Base-by-base conservation (phyloP, 164 flowering plant genomes). In the Vitis vinifera region DNA sequence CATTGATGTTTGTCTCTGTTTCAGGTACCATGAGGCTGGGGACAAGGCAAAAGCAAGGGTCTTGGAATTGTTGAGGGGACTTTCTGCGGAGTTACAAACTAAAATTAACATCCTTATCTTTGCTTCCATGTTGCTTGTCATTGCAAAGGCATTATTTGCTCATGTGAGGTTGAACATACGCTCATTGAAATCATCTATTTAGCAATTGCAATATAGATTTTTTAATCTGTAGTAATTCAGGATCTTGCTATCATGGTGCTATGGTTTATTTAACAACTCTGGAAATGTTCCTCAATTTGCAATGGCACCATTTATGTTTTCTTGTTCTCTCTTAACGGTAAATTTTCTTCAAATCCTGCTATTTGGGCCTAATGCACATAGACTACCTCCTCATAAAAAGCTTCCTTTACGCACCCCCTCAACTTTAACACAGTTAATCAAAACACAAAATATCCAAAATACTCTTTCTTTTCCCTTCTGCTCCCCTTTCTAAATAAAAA, bases 21-120 rank as follows among this genome's bases (percentile, higher is more conserved):
- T 71, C 73, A 95, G 99, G 85, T 95, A 95, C 76, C 96, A 89
- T 79, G 97, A 86, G 50, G 94, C 98, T 37, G 73, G 84, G 81
- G 86, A 82, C 27, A 88, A 83, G 73, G 98, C 97, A 68, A 91
- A 82, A 79, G 76, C 81, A 63, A 84, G 71, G 71, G 98, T 93
- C 49, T 79, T 95, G 79, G 93, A 84, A 68, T 70, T 93, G 76
- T 77, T 95, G 80, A 85, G 95, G 80, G 85, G 71, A 60, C 93
- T 95, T 68, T 90, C 99, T 70, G 78, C 86, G 59, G 94, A 91
- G 73, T 77, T 95, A 59, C 93, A 91, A 76, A 58, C 78, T 11
- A 88, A 87, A 75, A 87, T 86, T 62, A 95, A 95, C 73, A 73
- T 91, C 55, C 97, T 95, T 52, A 93, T 95, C 14, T 95, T 85